Conservation (phyloP, 129 eudicot species). For the Helianthus annuus region HanXRQr2.0-SUNRISE NC_035444.2:3975361-3975860, state of each 20-base stretch:
- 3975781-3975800: slow-evolving; percentile 10
- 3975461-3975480: slow-evolving; percentile 4
- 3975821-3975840: background rate
- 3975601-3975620: slow-evolving; percentile 14
- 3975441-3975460: background rate
- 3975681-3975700: slow-evolving; percentile 19
- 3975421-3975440: too few relatives aligned
- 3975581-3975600: slow-evolving; percentile 8
- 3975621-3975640: slow-evolving; percentile 12
- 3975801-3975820: background rate
- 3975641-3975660: slow-evolving; percentile 22
- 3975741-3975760: slow-evolving; percentile 1
- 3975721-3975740: background rate
- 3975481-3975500: slow-evolving; percentile 2
- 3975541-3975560: slow-evolving; percentile 3
- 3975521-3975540: slow-evolving; percentile 3
- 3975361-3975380: too few relatives aligned
- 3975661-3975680: slow-evolving; percentile 20
- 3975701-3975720: slow-evolving; percentile 17
- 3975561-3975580: background rate
- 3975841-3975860: too few relatives aligned
- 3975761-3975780: slow-evolving; percentile 8
- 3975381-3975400: too few relatives aligned
- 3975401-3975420: too few relatives aligned
- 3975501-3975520: slow-evolving; percentile 15